These are phyloP conservation scores for Podospora pseudocomata DNA, from an alignment of 495 filamentous ascomycete genomes.

Conservation along the genomic window DNA sequence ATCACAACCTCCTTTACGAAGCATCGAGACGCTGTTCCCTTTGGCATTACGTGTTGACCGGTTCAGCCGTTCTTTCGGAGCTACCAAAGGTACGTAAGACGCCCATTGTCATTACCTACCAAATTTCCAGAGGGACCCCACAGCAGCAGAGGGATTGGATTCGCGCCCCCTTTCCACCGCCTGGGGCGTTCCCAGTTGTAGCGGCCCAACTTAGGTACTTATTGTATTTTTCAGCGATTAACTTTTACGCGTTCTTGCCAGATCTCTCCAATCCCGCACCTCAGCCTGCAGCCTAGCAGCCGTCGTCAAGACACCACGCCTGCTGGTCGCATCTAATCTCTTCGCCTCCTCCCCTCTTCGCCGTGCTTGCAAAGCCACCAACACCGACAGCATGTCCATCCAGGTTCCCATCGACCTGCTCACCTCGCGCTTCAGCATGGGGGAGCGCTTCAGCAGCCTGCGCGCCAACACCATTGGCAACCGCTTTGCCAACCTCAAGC, in stretches of 20 bases:
- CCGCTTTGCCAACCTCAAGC: constrained; percentile 89
- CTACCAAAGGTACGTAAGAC: constrained; percentile 11
- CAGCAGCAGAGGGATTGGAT: neutral
- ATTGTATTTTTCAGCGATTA: constrained; percentile 23
- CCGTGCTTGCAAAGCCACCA: constrained; percentile 1
- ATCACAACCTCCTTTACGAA: neutral
- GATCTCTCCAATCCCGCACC: constrained; percentile 17
- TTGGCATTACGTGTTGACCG: constrained; percentile 2
- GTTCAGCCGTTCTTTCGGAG: constrained; percentile 2
- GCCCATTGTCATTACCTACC: constrained; percentile 5
- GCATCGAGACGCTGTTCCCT: neutral
- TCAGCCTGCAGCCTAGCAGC: neutral
- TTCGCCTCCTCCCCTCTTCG: neutral
- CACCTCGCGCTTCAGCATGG: constrained; percentile 83
- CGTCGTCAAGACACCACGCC: constrained; percentile 2
- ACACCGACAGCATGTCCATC: constrained; percentile 64
- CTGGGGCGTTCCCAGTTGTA: constrained; percentile 9
- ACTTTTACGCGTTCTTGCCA: constrained; percentile 30
- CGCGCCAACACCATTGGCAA: constrained; percentile 69
- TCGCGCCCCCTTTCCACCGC: neutral
- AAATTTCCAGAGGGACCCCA: neutral
- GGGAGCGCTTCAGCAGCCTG: constrained; percentile 67
- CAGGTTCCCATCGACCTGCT: constrained; percentile 87
- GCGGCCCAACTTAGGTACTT: neutral
- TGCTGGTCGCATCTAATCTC: neutral